Conservation (phyloP, 768 basidiomycete species). For the Omphalotus guepiniiformis region DNA sequence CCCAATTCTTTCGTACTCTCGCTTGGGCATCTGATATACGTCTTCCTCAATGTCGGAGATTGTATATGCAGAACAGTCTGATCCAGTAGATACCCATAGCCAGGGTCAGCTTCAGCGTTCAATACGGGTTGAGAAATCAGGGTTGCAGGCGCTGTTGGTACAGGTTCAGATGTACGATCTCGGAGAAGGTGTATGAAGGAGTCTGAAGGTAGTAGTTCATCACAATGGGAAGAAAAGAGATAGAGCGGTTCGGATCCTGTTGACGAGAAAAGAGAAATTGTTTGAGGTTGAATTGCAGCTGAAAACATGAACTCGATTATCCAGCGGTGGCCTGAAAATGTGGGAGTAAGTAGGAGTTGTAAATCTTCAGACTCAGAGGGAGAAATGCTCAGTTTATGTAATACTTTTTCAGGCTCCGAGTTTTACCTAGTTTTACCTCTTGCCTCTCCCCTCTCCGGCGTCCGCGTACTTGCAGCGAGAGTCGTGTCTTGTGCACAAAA, state of each 20-base stretch:
- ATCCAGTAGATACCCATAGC: conserved; percentile 31
- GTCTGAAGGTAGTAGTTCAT: conserved; percentile 50
- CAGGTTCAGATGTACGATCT: conserved; percentile 50
- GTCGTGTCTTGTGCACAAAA: too few species aligned
- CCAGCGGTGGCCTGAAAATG: too few species aligned
- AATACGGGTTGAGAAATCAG: conserved; percentile 39
- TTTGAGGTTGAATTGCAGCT: conserved; percentile 52
- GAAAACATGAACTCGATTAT: too few species aligned
- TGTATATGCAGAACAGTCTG: conserved; percentile 79
- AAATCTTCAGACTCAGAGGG: too few species aligned
- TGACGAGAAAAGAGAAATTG: conserved; percentile 75
- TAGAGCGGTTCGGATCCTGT: conserved; percentile 58
- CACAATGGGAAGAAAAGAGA: conserved; percentile 47
- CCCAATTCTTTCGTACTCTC: conserved; percentile 36
- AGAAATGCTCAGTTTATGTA: too few species aligned
- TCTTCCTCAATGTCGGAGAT: conserved; percentile 65
- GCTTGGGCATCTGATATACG: conserved; percentile 64
- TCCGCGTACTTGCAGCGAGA: too few species aligned
- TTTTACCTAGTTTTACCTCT: too few species aligned
- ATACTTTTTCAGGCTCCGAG: too few species aligned
- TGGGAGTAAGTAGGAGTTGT: too few species aligned
- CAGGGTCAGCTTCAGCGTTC: conserved; percentile 24
- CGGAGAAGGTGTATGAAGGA: conserved; percentile 63
- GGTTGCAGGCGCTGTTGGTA: conserved; percentile 40
- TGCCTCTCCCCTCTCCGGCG: too few species aligned